Evolutionary conservation across 352 stramenopile genomes (phyloP).

Genomic region (Phytopythium montanum): DNA sequence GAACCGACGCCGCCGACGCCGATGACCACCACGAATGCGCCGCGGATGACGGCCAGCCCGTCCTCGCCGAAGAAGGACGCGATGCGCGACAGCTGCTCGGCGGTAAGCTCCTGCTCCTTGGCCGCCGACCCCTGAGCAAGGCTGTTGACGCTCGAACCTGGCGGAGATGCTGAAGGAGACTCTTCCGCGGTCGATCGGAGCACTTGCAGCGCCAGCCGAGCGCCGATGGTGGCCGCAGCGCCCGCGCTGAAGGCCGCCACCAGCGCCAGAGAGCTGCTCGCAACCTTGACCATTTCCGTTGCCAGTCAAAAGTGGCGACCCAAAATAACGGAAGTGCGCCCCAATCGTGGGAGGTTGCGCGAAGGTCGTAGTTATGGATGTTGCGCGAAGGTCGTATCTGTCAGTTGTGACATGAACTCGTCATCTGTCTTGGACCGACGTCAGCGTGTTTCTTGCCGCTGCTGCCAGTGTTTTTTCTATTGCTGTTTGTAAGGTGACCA

Average conservation of each 20-base stretch:
- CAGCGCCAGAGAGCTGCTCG: slow-evolving; percentile 21
- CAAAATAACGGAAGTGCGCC: neutral
- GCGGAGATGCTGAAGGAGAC: neutral
- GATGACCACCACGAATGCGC: slow-evolving; percentile 93
- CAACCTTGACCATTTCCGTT: slow-evolving; percentile 49
- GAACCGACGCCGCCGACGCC: slow-evolving; percentile 96
- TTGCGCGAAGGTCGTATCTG: slow-evolving; percentile 2
- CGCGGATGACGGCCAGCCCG: slow-evolving; percentile 86
- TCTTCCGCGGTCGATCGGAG: slow-evolving; percentile 12
- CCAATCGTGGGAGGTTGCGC: neutral
- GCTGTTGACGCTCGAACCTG: neutral
- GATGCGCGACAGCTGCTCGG: slow-evolving; percentile 91
- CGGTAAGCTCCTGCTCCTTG: slow-evolving; percentile 48
- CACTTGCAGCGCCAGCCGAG: slow-evolving; percentile 38
- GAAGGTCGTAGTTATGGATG: slow-evolving; percentile 3
- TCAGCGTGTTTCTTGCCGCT: neutral
- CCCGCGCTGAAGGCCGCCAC: slow-evolving; percentile 56
- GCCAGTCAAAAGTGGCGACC: neutral
- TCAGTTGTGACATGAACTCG: slow-evolving; percentile 2
- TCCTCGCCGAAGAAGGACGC: slow-evolving; percentile 93
- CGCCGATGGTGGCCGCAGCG: slow-evolving; percentile 35
- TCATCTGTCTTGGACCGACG: neutral
- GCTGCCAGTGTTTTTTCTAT: neutral
- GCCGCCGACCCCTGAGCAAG: slow-evolving; percentile 23
- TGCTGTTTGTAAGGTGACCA: neutral